phyloP scores from a whole-genome alignment of 1,284 basidiomycete genomes.

The Cryptococcus amylolentus region DNA sequence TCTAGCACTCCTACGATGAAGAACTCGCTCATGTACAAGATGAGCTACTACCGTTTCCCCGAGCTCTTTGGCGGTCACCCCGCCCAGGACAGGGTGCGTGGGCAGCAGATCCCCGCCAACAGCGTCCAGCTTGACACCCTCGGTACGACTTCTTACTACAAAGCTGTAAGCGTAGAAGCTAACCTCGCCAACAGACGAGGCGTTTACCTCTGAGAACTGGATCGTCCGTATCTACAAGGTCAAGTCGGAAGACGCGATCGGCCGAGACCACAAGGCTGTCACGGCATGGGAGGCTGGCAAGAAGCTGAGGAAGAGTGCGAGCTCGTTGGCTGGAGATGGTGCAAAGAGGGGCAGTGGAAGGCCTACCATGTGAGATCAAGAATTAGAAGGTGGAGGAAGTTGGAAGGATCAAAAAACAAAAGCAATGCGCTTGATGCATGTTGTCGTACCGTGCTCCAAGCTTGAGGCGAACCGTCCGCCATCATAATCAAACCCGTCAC shows the following conservation, averaged over 20 bases:
- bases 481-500: too few relatives aligned
- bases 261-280: constrained; percentile 79
- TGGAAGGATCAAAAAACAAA: neutral
- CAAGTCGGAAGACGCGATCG: constrained; percentile 88
- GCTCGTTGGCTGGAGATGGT: constrained; percentile 5
- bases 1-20: constrained; percentile 73
- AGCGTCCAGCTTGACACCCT: constrained; percentile 84
- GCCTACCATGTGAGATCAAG: constrained; percentile 16
- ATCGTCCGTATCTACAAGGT: constrained; percentile 96
- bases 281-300: constrained; percentile 82
- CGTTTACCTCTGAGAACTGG: constrained; percentile 97
- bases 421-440: neutral
- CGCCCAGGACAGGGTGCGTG: constrained; percentile 75
- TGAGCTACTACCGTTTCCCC: constrained; percentile 89
- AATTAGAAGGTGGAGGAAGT: neutral
- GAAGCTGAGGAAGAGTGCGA: constrained; percentile 62
- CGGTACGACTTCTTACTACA: constrained; percentile 54
- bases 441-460: too few relatives aligned
- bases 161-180: constrained; percentile 4
- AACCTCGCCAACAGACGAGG: constrained; percentile 63
- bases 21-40: constrained; percentile 97
- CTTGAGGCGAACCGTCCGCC: too few relatives aligned
- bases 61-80: constrained; percentile 77
- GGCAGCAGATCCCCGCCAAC: constrained; percentile 68
- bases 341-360: constrained; percentile 14